A percentile compares a stretch with the other conserved stretches of the same genome.
Conservation (phyloP, 192 early-diverging fungal species). For the Coemansia brasiliensis region DNA sequence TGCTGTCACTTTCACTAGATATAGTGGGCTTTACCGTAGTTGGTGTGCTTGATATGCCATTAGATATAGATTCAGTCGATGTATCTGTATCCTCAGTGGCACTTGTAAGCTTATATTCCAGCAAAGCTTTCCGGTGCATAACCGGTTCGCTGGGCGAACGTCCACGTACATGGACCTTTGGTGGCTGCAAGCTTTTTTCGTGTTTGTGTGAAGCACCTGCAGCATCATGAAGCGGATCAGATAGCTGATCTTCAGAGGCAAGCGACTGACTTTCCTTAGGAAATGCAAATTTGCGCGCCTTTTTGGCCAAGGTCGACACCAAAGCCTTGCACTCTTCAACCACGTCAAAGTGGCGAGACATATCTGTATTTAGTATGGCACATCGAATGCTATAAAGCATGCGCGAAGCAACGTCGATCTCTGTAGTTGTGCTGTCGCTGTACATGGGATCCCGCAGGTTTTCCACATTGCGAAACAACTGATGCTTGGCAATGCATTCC, state of each 20-base stretch:
- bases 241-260: no score
- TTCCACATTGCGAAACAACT: slow-evolving; percentile 62
- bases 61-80: no score
- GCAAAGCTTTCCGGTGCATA: slow-evolving; percentile 11
- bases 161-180: background rate
- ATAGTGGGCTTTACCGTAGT: no score
- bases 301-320: slow-evolving; percentile 41
- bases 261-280: no score
- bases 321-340: slow-evolving; percentile 57
- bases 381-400: slow-evolving; percentile 50
- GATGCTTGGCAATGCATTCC: slow-evolving; percentile 74
- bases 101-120: background rate
- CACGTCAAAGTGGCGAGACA: slow-evolving; percentile 81
- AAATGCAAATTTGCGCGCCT: slow-evolving; percentile 34
- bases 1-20: no score
- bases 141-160: slow-evolving; percentile 44
- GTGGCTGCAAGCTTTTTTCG: background rate
- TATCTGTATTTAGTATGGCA: slow-evolving; percentile 88
- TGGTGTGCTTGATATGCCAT: no score
- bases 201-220: no score
- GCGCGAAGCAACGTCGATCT: slow-evolving; percentile 40
- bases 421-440: slow-evolving; percentile 52
- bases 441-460: slow-evolving; percentile 54
- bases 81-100: no score
- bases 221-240: no score